Percentiles rank a stretch among this genome's conserved stretches.
These are phyloP conservation scores for Sclerotinia subarctica DNA, from an alignment of 2,329 filamentous ascomycete genomes.

Conservation along the genomic window DNA sequence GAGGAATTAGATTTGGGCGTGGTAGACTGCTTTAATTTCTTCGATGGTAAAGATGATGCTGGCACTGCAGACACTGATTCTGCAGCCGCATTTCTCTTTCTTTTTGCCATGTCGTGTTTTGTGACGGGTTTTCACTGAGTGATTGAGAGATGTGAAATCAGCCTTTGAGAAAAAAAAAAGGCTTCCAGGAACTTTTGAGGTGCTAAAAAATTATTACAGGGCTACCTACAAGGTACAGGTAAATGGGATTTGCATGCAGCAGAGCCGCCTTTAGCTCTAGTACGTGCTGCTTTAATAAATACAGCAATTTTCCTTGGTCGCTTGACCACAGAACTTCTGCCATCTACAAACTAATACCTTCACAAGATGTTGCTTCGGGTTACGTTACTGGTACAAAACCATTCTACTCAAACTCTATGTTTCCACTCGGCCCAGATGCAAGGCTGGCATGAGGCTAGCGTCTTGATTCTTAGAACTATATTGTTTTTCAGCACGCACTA, in stretches of 20 bases:
- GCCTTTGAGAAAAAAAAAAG: conserved; percentile 6
- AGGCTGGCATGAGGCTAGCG: too few species aligned
- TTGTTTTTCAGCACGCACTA: too few species aligned
- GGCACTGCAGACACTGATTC: conserved; percentile 22
- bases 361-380: background rate
- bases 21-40: conserved; percentile 34
- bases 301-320: background rate
- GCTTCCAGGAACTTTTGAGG: background rate
- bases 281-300: background rate
- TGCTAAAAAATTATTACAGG: conserved; percentile 17
- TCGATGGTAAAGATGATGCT: conserved; percentile 23
- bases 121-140: background rate
- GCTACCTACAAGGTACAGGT: too few species aligned
- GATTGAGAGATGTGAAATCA: conserved; percentile 3
- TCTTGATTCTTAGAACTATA: too few species aligned
- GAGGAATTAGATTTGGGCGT: conserved; percentile 30
- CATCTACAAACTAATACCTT: background rate
- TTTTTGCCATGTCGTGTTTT: conserved; percentile 34
- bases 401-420: too few species aligned
- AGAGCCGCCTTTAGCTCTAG: background rate
- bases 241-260: background rate
- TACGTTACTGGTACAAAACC: background rate
- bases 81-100: conserved; percentile 34
- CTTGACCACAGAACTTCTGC: too few species aligned
- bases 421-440: too few species aligned